These are phyloP conservation scores for Candida methanosorbosa DNA, from an alignment of 805 yeast genomes.

Conservation along the genomic window DNA sequence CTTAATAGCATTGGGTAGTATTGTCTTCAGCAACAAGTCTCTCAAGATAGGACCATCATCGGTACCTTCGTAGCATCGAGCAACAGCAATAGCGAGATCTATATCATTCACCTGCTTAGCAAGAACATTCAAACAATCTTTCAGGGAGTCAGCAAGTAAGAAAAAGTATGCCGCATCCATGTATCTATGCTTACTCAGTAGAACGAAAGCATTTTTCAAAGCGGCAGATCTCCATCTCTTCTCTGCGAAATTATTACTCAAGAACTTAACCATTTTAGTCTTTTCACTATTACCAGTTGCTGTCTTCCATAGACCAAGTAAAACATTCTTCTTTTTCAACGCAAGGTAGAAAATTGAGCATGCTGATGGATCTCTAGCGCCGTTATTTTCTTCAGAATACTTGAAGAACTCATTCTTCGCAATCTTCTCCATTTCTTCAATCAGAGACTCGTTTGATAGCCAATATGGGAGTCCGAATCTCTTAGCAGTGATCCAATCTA, in stretches of 20 bases:
- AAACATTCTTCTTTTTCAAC: conserved; percentile 62
- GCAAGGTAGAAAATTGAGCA: conserved; percentile 76
- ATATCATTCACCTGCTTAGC: conserved; percentile 59
- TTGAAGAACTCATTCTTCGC: conserved; percentile 62
- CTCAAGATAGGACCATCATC: conserved; percentile 48
- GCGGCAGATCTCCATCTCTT: conserved; percentile 86
- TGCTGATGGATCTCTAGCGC: conserved; percentile 57
- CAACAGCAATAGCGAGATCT: conserved; percentile 70
- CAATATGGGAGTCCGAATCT: conserved; percentile 67
- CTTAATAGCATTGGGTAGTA: conserved; percentile 49
- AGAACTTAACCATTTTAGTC: conserved; percentile 69
- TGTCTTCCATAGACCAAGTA: conserved; percentile 79
- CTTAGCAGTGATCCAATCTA: conserved; percentile 54
- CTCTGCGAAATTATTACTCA: conserved; percentile 66
- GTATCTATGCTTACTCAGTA: conserved; percentile 80
- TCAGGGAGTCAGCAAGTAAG: conserved; percentile 62
- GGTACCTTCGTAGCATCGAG: conserved; percentile 61
- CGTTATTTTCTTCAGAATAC: conserved; percentile 29
- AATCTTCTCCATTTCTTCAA: conserved; percentile 50
- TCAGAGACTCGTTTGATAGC: conserved; percentile 41
- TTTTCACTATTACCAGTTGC: conserved; percentile 71
- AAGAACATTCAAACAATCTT: conserved; percentile 72
- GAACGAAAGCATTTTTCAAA: conserved; percentile 82
- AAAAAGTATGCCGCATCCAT: conserved; percentile 87
- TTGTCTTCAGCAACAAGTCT: conserved; percentile 36